These are phyloP conservation scores for Penicillium pulvis DNA, from an alignment of 495 filamentous ascomycete species.

Conservation along the genomic window DNA sequence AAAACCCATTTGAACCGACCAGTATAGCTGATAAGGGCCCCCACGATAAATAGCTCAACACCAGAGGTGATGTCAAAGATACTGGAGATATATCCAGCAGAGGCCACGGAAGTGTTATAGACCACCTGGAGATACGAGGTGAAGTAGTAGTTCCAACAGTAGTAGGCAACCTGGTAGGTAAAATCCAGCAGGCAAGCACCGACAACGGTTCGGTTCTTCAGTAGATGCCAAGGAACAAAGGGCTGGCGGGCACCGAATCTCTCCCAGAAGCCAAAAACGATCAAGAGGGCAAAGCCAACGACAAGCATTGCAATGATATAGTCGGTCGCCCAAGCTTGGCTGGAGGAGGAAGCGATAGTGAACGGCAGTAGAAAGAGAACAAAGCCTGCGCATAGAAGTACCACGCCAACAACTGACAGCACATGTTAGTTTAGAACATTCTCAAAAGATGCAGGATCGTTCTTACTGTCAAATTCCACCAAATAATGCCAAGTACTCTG, in stretches of 20 bases:
- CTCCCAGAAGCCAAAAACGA: conserved; percentile 58
- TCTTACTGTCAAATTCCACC: conserved; percentile 52
- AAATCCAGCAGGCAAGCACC: conserved; percentile 57
- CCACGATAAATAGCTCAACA: conserved; percentile 51
- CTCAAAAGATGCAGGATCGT: background rate
- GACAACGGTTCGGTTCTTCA: conserved; percentile 56
- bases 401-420: conserved; percentile 37
- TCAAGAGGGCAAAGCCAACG: conserved; percentile 53
- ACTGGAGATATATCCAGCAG: conserved; percentile 55
- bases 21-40: conserved; percentile 53
- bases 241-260: conserved; percentile 47
- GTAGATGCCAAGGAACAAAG: conserved; percentile 49
- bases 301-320: conserved; percentile 55
- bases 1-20: conserved; percentile 55
- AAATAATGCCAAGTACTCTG: conserved; percentile 47
- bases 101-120: conserved; percentile 51
- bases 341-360: conserved; percentile 41
- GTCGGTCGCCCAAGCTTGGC: conserved; percentile 44
- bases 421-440: background rate
- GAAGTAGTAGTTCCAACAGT: conserved; percentile 58
- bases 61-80: conserved; percentile 53
- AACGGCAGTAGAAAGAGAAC: conserved; percentile 61
- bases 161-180: conserved; percentile 53
- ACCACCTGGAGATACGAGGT: conserved; percentile 73
- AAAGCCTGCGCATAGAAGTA: conserved; percentile 55